Evolutionary conservation across 768 basidiomycete genomes (phyloP).

Genomic region (Vararia minispora): DNA sequence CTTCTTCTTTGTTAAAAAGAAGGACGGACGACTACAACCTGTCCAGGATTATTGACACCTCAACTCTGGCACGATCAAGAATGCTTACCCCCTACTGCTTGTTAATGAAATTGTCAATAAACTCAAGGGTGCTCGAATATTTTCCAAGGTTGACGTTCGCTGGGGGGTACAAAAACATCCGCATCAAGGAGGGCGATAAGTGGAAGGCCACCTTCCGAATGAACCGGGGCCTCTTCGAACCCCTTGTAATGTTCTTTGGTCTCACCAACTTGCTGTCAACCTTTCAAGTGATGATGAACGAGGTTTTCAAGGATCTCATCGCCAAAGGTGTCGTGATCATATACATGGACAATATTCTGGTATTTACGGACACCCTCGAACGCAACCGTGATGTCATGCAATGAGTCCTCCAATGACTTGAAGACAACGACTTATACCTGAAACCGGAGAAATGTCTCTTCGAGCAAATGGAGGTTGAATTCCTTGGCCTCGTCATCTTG

Average conservation of each 20-base stretch:
- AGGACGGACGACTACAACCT: no score
- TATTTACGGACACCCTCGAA: constrained; percentile 16
- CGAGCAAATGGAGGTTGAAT: constrained; percentile 9
- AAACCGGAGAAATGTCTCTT: constrained; percentile 15
- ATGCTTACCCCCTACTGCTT: constrained; percentile 6
- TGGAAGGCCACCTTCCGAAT: constrained; percentile 25
- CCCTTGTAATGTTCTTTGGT: constrained; percentile 22
- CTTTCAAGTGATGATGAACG: constrained; percentile 18
- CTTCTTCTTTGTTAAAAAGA: no score
- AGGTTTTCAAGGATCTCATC: constrained; percentile 22
- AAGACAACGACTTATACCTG: constrained; percentile 14
- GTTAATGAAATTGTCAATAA: constrained; percentile 11
- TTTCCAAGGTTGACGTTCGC: constrained; percentile 20
- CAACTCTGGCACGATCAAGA: not conserved
- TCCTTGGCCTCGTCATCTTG: constrained; percentile 16
- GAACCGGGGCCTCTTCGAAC: constrained; percentile 20
- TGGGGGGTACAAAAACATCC: constrained; percentile 21
- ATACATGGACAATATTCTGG: constrained; percentile 24
- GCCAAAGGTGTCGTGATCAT: constrained; percentile 17
- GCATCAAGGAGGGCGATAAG: constrained; percentile 19
- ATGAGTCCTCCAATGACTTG: constrained; percentile 14
- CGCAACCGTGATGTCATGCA: constrained; percentile 7
- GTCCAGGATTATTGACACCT: no score
- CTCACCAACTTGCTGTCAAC: constrained; percentile 18
- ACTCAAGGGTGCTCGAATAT: constrained; percentile 9